Base-by-base conservation (phyloP, 73 alveolate genomes). In the Symbiodinium natans region DNA sequence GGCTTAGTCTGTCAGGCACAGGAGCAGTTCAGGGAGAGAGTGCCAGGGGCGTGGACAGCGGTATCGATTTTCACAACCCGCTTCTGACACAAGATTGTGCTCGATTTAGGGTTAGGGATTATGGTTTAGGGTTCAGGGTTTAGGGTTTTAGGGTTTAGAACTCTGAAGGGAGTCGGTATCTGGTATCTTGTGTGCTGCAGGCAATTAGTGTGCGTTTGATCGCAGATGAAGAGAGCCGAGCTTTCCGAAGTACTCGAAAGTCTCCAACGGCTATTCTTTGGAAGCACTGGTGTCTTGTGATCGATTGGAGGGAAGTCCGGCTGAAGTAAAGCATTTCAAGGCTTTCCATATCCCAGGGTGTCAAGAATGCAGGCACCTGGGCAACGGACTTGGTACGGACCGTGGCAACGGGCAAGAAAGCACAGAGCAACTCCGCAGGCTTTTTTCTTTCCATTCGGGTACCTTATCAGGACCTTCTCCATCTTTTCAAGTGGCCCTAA, bases 191-290 rank as follows among this genome's bases (percentile, higher is more conserved):
- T 63, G 31, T 63, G 77, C 77, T 63, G 77, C 77, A 63, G 77
- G 77, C 77, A 63, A 63, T 63, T 63, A 23, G 77, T 21, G 77
- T 63, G 77, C 77, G 77, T 63, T 63, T 63, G 17, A 27, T 63
- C 77, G 77, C 77, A 63, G 77, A 63, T 63, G 77, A 63, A 63
- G 77, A 63, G 77, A 27, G 77, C 77, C 77, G 34, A 63, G 34
- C 34, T 63, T 63, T 34, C 34, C 77, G 77, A 27, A 11, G 77
- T 63, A 46, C 21, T 46, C 21, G 21, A 6, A 46, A 46, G 59
- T 6, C 59, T 46, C 21, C 13, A 9, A 13, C 13, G 59, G 59
- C 13, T 46, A 13, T 46, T 63, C 25, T 21, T 23, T 15, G 77
- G 19, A 63, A 52, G 29, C 21, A 1, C 13, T 52, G 68, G 68